Base-by-base conservation (phyloP, 2,329 filamentous ascomycete species). In the Colletotrichum zoysiae region DNA sequence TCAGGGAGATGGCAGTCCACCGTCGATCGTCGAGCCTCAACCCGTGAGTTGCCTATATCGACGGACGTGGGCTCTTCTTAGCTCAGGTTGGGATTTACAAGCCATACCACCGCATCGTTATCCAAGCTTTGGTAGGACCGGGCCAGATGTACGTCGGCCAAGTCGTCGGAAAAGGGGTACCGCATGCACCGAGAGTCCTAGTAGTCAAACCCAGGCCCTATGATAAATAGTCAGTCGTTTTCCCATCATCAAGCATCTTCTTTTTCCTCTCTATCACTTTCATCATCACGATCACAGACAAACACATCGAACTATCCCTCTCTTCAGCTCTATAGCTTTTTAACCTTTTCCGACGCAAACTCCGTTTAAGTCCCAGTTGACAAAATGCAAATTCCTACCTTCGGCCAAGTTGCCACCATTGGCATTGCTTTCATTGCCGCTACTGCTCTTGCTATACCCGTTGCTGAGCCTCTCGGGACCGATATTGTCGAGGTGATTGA, bases 351-450 rank as follows among this genome's bases (percentile, higher is more conserved):
- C n/a, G 40, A 26, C 14, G 6, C 5, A 23, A n/a, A 51, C 23
- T 20, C 26, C 4, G 16, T 40, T 23, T 18, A 35, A 20, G n/a
- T 14, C 35, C 51, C 58, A 26, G 30, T 40, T 46, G 40, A 50
- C 65, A 71, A 71, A 42, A 71, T 71, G 69, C 69, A 69, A 48
- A 48, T 64, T 40, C 69, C 69, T 56, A 71, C 69, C 23, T 56
- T 71, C 40, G 65, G 58, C 35, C 69, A 71, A 59, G 46, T 71
- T 64, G 69, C 69, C 69, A 71, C 69, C 23, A 38, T 71, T 12
- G 69, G 69, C 55, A 64, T 71, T 44, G 65, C 65, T 55, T 69
- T 71, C 69, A 64, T 71, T 26, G 48, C 69, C 40, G 53, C 26
- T 33, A 58, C 69, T 38, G 65, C 65, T 20, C 26, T 71, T 55